Evolutionary conservation across 2,329 filamentous ascomycete species (phyloP), one percentile per base, ranked within the genome.

Genomic region (Sarocladium kiliense): DNA sequence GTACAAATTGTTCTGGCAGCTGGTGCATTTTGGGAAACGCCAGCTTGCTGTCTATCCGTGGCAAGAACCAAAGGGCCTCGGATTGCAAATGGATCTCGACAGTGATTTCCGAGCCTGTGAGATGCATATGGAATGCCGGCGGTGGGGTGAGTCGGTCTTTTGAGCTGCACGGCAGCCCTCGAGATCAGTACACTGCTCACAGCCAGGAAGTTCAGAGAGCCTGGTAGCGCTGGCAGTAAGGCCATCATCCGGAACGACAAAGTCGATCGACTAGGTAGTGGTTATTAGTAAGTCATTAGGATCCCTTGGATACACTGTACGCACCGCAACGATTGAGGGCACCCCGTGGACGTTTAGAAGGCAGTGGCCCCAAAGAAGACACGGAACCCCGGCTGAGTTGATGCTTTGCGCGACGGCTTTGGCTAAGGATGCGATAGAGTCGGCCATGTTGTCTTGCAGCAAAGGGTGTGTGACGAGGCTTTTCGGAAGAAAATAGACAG

Each of bases 61-160:
- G 60, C 2, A 65, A 53, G 49, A 65, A 64, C 61, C 62, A 63
- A 0, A 65, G 60, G 6, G 60, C 61, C 14, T 63, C 58, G 10
- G 62, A 63, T 32, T 63, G 62, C 16, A 53, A 27, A 49, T 64
- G 64, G 2, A 65, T 54, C 3, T 59, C 61, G 7, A 63, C 58
- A 2, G 58, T 61, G 30, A 61, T 19, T 12, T 65, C 63, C 2
- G 61, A 58, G 18, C 34, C 25, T 6, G 36, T 26, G 53, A 60
- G 26, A 41, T 61, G 58, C 30, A 57, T 53, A 50, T 62, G 58
- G 37, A 54, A 54, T 49, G 54, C 44, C 21, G 63, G 61, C 9
- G 58, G 58, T 21, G 57, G 61, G 32, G 61, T 60, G 45, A 21
- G 55, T 21, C 59, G 57, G 26, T 58, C 56, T 42, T 34, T 32